These are phyloP conservation scores for Gaeumannomyces tritici DNA, from an alignment of 2,329 filamentous ascomycete genomes.

Conservation along the genomic window DNA sequence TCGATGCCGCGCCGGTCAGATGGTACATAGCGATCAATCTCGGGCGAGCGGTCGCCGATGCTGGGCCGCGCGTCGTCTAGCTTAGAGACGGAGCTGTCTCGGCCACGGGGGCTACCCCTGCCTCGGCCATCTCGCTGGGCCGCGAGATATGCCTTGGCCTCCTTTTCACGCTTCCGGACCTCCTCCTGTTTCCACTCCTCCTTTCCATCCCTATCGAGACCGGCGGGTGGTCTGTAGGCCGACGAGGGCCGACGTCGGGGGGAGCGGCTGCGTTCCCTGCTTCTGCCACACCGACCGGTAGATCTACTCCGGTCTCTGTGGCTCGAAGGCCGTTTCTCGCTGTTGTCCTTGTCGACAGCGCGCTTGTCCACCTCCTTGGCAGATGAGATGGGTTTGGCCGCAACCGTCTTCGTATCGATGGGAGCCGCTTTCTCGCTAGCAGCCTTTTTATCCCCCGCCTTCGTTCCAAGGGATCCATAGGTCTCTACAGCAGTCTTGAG, in stretches of 20 bases:
- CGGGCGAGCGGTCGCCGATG: slow-evolving; percentile 31
- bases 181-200: slow-evolving; percentile 53
- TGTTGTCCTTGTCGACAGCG: neutral
- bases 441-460: neutral
- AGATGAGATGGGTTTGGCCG: neutral
- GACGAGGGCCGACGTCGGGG: neutral
- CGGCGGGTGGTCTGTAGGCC: slow-evolving; percentile 24
- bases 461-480: neutral
- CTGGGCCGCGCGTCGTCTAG: slow-evolving; percentile 28
- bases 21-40: slow-evolving; percentile 39
- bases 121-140: slow-evolving; percentile 50
- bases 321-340: slow-evolving; percentile 8
- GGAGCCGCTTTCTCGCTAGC: neutral
- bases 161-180: slow-evolving; percentile 38
- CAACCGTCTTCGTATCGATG: neutral
- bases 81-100: slow-evolving; percentile 22
- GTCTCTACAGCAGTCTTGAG: neutral
- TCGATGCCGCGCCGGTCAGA: slow-evolving; percentile 25
- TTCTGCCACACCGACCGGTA: slow-evolving; percentile 17
- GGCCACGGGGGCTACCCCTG: slow-evolving; percentile 49
- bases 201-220: slow-evolving; percentile 35
- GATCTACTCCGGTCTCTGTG: slow-evolving; percentile 31
- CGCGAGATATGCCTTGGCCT: slow-evolving; percentile 55
- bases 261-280: slow-evolving; percentile 24
- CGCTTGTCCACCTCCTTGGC: neutral